phyloP scores from a whole-genome alignment of 73 alveolate genomes.

The Paramecium sexaurelia region DNA sequence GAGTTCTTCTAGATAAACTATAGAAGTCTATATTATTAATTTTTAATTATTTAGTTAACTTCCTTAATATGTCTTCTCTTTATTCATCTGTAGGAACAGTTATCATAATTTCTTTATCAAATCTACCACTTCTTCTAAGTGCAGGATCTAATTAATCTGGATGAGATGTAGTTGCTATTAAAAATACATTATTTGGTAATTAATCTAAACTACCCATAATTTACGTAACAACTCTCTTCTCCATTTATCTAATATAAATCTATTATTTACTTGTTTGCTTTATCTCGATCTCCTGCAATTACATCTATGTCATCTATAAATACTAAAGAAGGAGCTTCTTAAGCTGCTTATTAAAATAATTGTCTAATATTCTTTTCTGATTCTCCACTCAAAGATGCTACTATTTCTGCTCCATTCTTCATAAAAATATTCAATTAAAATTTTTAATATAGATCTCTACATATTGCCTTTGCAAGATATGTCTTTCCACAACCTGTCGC shows the following conservation, averaged over 20 bases:
- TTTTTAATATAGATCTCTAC: constrained; percentile 61
- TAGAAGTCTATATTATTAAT: constrained; percentile 78
- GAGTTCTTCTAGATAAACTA: constrained; percentile 95
- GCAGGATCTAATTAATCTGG: constrained; percentile 98
- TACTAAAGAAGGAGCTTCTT: constrained; percentile 95
- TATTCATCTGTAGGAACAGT: constrained; percentile 97
- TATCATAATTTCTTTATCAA: constrained; percentile 98
- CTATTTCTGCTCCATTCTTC: constrained; percentile 62
- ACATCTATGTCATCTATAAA: constrained; percentile 99
- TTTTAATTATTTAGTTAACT: constrained; percentile 78
- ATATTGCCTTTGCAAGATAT: constrained; percentile 59
- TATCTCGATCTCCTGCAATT: constrained; percentile 98
- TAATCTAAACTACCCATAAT: constrained; percentile 97
- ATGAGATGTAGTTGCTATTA: constrained; percentile 86
- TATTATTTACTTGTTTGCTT: constrained; percentile 87
- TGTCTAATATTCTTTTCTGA: constrained; percentile 94
- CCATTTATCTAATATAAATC: constrained; percentile 77
- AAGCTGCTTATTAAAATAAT: constrained; percentile 91
- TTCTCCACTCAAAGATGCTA: constrained; percentile 75
- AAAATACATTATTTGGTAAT: constrained; percentile 80
- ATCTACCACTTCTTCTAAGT: constrained; percentile 99
- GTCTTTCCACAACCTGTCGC: constrained; percentile 67
- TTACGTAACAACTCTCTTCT: constrained; percentile 98
- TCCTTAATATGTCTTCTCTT: constrained; percentile 86
- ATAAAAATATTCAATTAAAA: constrained; percentile 49